Evolutionary conservation across 345 rosid species (phyloP), one percentile per base, ranked within the genome.

Genomic region (Dovyalis caffra): DNA sequence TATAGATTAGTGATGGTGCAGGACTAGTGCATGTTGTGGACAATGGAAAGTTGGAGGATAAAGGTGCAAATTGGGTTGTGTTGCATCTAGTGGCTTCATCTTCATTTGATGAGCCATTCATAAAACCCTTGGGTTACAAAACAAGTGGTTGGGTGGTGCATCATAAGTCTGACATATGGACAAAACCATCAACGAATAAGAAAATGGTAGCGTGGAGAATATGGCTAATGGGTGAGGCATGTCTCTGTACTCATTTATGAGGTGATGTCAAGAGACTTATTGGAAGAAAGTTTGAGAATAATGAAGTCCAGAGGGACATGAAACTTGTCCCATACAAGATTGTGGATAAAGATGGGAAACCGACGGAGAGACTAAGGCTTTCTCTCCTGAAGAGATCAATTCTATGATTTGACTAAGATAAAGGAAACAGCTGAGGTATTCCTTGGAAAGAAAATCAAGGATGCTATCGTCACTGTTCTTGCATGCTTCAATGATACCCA

Each of bases 371-470:
- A 91, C 95, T 66, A 95, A 95, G 86, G 95, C 90, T 57, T 92
- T 95, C 88, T 88, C 92, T 76, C 99, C 98, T 53, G 99, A 95
- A 83, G 99, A 95, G 82, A 70, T 95, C 71, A 95, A 98, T 70
- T 98, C 99, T 45, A 95, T 92, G 99, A 20, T 68, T 69, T 95
- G 78, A 89, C 71, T 16, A 95, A 94, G 89, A 94, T 92, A 97
- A 94, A 94, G 90, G 98, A 94, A 85, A 94, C 98, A 18, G 98
- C 98, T 0, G 97, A 95, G 73, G 97, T 97, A 16, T 95, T 87
- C 90, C 95, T 92, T 69, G 99, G 99, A n/a, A 95, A 95, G 90
- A 92, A 95, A 79, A 95, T 95, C 77, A 95, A 89, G 90, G 99
- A 95, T 77, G 97, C 97, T 18, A 97, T 95, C 47, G 98, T 95